A percentile compares a stretch with the other conserved stretches of the same genome.
Conservation (phyloP, 2,329 filamentous ascomycete species). For the Ceratocystis destructans region DNA sequence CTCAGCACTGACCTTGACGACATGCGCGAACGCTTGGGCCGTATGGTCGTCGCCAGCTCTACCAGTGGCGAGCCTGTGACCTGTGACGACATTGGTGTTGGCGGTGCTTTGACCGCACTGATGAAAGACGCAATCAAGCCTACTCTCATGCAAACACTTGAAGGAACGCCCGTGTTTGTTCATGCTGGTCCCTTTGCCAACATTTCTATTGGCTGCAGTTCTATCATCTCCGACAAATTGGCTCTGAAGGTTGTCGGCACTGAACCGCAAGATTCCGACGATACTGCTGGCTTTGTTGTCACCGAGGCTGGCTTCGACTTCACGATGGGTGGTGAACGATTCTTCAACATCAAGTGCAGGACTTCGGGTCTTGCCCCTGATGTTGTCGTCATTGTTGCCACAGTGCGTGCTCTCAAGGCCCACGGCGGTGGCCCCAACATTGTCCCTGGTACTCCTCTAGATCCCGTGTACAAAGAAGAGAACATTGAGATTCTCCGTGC, state of each 20-base stretch:
- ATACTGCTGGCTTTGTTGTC: conserved; percentile 73
- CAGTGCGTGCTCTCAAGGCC: conserved; percentile 88
- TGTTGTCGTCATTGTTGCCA: conserved; percentile 88
- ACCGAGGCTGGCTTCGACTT: conserved; percentile 98
- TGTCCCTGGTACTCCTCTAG: conserved; percentile 68
- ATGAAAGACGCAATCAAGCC: conserved; percentile 99
- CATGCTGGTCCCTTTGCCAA: conserved; percentile 97
- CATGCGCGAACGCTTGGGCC: conserved; percentile 82
- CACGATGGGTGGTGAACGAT: conserved; percentile 97
- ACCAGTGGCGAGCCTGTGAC: conserved; percentile 78
- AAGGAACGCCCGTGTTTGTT: conserved; percentile 94
- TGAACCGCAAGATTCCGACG: conserved; percentile 75
- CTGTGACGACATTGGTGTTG: conserved; percentile 86
- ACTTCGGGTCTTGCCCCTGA: conserved; percentile 86
- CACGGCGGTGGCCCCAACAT: conserved; percentile 95
- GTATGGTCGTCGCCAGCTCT: conserved; percentile 90
- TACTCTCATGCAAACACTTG: conserved; percentile 95
- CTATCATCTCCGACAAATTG: conserved; percentile 85
- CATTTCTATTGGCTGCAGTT: conserved; percentile 94
- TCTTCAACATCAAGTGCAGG: conserved; percentile 99
- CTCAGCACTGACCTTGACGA: conserved; percentile 77
- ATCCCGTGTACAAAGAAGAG: conserved; percentile 80
- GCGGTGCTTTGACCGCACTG: conserved; percentile 80
- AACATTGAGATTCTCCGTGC: conserved; percentile 81
- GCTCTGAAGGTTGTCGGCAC: conserved; percentile 92